Evolutionary conservation across 192 early-diverging fungal genomes (phyloP).

Genomic region (Obelidium mucronatum): DNA sequence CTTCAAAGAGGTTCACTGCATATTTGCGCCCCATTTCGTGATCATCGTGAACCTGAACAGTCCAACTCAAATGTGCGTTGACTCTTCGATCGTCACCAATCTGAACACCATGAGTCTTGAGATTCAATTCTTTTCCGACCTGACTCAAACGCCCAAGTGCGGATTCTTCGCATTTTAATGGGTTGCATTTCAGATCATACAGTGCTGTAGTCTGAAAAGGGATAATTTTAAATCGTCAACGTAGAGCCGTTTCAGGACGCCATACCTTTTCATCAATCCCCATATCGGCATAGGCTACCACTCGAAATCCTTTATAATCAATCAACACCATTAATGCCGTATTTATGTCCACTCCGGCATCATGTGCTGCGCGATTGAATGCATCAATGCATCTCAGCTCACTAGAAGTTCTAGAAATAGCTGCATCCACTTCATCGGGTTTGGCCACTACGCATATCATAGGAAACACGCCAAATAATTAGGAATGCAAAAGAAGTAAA

Average conservation of each 20-base stretch:
- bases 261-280: constrained; percentile 44
- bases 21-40: constrained; percentile 42
- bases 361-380: constrained; percentile 38
- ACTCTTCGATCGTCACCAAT: constrained; percentile 57
- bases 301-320: constrained; percentile 67
- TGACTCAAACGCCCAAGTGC: constrained; percentile 40
- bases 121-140: constrained; percentile 44
- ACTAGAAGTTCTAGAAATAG: constrained; percentile 40
- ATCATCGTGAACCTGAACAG: constrained; percentile 54
- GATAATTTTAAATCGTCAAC: constrained; percentile 18
- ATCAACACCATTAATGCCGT: constrained; percentile 58
- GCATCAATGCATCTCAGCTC: constrained; percentile 57
- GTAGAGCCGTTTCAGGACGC: neutral
- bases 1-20: constrained; percentile 50
- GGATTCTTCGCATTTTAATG: constrained; percentile 47
- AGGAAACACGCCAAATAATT: neutral
- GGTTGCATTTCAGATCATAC: constrained; percentile 39
- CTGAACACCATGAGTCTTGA: constrained; percentile 59
- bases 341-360: constrained; percentile 39
- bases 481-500: constrained; percentile 15
- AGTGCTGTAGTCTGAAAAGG: constrained; percentile 31
- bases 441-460: constrained; percentile 36
- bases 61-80: constrained; percentile 41
- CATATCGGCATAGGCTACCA: constrained; percentile 60
- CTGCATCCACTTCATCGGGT: constrained; percentile 42